Percentiles rank a stretch among this genome's conserved stretches.
These are phyloP conservation scores for Ganoderma meredithae DNA, from an alignment of 1,284 basidiomycete species.

Conservation along the genomic window DNA sequence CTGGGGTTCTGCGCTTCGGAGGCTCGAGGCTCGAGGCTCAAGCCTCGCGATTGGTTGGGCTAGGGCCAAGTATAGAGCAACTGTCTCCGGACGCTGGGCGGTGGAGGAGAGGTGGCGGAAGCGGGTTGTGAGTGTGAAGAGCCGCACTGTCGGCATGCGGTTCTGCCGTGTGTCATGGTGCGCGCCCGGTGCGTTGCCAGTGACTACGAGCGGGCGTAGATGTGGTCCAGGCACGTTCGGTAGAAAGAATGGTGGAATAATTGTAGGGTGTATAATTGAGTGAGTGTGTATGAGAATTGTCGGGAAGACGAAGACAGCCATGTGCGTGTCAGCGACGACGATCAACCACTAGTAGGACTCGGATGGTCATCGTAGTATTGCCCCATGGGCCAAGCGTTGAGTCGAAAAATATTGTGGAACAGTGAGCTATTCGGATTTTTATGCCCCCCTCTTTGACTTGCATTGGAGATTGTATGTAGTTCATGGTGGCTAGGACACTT, in stretches of 20 bases:
- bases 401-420: not conserved
- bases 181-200: not conserved
- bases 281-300: not conserved
- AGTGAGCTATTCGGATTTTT: not conserved
- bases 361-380: not conserved
- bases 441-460: not conserved
- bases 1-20: too few species aligned
- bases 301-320: not conserved
- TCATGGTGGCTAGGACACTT: too few species aligned
- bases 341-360: not conserved
- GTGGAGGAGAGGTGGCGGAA: conserved; percentile 4
- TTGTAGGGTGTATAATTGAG: not conserved
- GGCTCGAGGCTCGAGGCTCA: not conserved
- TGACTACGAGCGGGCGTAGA: not conserved
- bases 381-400: not conserved
- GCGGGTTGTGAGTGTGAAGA: not conserved
- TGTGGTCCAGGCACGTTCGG: not conserved
- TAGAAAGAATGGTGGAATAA: not conserved
- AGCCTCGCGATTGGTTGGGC: not conserved
- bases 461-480: not conserved
- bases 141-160: not conserved
- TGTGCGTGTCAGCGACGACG: not conserved
- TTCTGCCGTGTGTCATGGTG: not conserved
- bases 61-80: conserved; percentile 1
- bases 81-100: not conserved